phyloP scores from a whole-genome alignment of 306 rosid species.

The Dryas alaskensis region DNA sequence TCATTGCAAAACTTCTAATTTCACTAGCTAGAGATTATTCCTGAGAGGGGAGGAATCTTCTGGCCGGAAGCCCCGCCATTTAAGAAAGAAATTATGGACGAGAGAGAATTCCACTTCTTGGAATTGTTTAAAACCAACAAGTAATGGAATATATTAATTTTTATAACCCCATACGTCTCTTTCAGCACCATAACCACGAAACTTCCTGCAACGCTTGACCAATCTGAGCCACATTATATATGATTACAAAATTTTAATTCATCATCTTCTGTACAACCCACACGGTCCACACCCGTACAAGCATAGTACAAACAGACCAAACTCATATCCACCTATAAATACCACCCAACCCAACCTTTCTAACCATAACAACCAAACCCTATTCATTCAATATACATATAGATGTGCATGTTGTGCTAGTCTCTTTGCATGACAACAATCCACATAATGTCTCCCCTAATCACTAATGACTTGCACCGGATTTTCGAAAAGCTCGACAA shows the following conservation, averaged over 20 bases:
- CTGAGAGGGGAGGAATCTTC: neutral
- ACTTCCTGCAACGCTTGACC: neutral
- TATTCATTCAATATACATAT: too few species aligned
- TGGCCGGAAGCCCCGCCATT: neutral
- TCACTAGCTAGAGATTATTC: too few species aligned
- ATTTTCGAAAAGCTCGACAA: conserved; percentile 64
- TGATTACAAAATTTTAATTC: neutral
- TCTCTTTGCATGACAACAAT: neutral
- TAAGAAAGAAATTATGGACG: too few species aligned
- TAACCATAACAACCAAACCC: neutral
- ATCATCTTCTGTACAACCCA: neutral
- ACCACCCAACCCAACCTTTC: neutral
- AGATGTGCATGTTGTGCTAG: neutral
- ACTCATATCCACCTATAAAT: neutral
- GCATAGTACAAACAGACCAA: neutral
- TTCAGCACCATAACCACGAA: neutral
- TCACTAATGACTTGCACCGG: conserved; percentile 49
- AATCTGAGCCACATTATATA: neutral
- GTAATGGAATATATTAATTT: neutral
- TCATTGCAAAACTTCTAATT: too few species aligned
- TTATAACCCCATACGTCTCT: neutral
- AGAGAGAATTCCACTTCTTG: neutral
- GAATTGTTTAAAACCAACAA: neutral
- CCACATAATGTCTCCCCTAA: conserved; percentile 41
- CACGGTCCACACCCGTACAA: neutral